phyloP scores from a whole-genome alignment of 257 asterid genomes.

The Vinca minor region DNA sequence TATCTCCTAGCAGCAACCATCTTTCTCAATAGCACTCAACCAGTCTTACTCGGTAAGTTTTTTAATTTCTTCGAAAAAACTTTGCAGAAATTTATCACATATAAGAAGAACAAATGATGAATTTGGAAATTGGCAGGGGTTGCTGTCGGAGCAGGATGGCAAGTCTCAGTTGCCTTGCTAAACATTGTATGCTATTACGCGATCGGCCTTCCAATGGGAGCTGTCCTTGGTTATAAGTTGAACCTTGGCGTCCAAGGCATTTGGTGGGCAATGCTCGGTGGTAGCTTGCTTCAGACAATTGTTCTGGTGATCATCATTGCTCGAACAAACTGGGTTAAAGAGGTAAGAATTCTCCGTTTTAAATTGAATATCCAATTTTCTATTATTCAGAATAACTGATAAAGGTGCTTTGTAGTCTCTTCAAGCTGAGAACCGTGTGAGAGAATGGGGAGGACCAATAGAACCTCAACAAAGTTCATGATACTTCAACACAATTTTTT shows the following conservation, averaged over 20 bases:
- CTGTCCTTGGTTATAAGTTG: slow-evolving; percentile 28
- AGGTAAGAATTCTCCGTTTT: slow-evolving; percentile 20
- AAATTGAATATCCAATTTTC: no score
- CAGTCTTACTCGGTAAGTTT: slow-evolving; percentile 25
- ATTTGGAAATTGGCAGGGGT: slow-evolving; percentile 22
- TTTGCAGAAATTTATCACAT: not conserved
- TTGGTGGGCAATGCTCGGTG: slow-evolving; percentile 33
- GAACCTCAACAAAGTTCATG: slow-evolving; percentile 7
- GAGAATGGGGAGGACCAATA: slow-evolving; percentile 27
- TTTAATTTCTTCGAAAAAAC: not conserved
- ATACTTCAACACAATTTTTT: no score
- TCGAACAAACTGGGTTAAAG: slow-evolving; percentile 29
- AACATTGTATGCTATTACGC: slow-evolving; percentile 24
- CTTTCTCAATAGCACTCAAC: slow-evolving; percentile 27
- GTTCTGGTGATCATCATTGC: slow-evolving; percentile 13
- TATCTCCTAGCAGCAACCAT: slow-evolving; percentile 27
- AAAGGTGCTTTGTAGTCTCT: slow-evolving; percentile 19
- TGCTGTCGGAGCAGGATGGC: slow-evolving; percentile 43
- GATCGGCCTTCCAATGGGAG: slow-evolving; percentile 32
- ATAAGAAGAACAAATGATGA: not conserved
- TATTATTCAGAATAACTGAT: no score
- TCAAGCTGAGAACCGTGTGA: slow-evolving; percentile 31
- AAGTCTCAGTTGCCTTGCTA: slow-evolving; percentile 26
- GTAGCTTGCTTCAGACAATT: slow-evolving; percentile 28
- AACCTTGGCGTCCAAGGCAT: slow-evolving; percentile 30